A percentile compares a stretch with the other conserved stretches of the same genome.
These are phyloP conservation scores for Plasmodium inui DNA, from an alignment of 169 alveolate genomes.

Conservation along the genomic window DNA sequence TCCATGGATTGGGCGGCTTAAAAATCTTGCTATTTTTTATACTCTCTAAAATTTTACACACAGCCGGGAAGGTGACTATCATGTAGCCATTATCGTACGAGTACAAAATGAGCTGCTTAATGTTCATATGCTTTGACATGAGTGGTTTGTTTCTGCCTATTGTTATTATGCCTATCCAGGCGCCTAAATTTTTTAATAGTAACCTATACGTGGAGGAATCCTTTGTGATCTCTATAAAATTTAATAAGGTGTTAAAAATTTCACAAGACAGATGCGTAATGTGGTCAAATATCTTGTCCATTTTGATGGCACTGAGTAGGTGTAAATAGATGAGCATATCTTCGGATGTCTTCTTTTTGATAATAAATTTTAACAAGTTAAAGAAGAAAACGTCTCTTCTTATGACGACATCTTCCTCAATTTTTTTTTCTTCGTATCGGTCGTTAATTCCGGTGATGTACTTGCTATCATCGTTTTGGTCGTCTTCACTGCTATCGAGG, in stretches of 20 bases:
- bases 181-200: conserved; percentile 89
- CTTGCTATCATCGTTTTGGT: conserved; percentile 76
- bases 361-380: conserved; percentile 78
- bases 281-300: conserved; percentile 79
- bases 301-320: conserved; percentile 78
- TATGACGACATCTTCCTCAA: conserved; percentile 78
- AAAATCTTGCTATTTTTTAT: conserved; percentile 86
- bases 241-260: conserved; percentile 88
- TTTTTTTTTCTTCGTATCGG: conserved; percentile 75
- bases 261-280: conserved; percentile 85
- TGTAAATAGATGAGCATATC: conserved; percentile 80
- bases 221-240: conserved; percentile 86
- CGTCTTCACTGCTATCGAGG: conserved; percentile 16
- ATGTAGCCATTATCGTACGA: conserved; percentile 86
- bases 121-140: conserved; percentile 89
- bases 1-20: conserved; percentile 95
- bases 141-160: conserved; percentile 91
- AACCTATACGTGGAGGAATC: conserved; percentile 89
- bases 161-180: conserved; percentile 92
- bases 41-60: conserved; percentile 89
- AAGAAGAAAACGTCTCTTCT: conserved; percentile 82
- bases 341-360: conserved; percentile 80
- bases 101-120: conserved; percentile 87
- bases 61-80: conserved; percentile 91
- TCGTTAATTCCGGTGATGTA: conserved; percentile 78